phyloP scores from a whole-genome alignment of 331 rosid species.

The Quercus phellos region DNA sequence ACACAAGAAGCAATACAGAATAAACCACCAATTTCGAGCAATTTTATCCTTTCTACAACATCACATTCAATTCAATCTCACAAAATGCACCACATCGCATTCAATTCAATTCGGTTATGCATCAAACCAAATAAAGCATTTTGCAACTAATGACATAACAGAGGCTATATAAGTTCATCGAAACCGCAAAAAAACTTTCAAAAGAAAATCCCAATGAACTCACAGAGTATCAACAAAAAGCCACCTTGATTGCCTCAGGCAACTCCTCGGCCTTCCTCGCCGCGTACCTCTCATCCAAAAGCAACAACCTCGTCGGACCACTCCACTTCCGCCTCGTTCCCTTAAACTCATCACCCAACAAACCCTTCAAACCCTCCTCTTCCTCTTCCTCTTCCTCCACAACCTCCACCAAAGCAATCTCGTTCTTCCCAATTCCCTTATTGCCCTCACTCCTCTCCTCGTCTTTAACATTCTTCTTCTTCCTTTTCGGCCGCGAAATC shows the following conservation, averaged over 20 bases:
- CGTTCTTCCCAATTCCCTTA: constrained; percentile 35
- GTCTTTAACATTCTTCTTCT: constrained; percentile 39
- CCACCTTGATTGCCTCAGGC: constrained; percentile 89
- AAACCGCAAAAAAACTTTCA: background rate
- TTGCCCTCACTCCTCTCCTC: constrained; percentile 22
- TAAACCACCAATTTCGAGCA: too few species aligned
- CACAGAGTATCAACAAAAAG: constrained; percentile 35
- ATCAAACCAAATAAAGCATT: background rate
- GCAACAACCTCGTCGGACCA: constrained; percentile 76
- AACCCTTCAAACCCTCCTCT: constrained; percentile 48
- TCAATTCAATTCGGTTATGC: background rate
- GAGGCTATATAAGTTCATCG: background rate
- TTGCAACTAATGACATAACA: background rate
- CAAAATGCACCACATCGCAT: background rate
- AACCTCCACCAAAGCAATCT: constrained; percentile 51
- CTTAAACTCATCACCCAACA: constrained; percentile 61
- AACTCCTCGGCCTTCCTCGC: constrained; percentile 42
- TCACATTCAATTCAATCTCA: background rate
- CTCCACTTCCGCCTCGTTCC: constrained; percentile 59
- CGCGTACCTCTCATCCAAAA: constrained; percentile 62
- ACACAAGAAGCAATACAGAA: too few species aligned
- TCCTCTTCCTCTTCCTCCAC: constrained; percentile 47
- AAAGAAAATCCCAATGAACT: constrained; percentile 21
- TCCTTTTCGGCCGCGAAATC: constrained; percentile 74
- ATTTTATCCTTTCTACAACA: too few species aligned